These are phyloP conservation scores for Rhytidhysteron rufulum DNA, from an alignment of 2,329 filamentous ascomycete genomes.

Conservation along the genomic window DNA sequence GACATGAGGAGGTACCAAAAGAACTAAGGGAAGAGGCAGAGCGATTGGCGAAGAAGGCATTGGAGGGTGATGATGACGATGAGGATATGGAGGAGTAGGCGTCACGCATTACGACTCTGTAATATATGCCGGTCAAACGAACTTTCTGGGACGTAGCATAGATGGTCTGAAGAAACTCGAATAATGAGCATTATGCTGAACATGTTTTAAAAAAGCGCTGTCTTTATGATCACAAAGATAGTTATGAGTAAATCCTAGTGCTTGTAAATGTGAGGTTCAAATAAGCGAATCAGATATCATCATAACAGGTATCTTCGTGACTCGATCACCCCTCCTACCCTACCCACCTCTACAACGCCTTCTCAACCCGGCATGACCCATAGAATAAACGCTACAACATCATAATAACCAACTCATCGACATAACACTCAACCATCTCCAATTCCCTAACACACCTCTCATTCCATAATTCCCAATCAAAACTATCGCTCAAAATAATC, in stretches of 20 bases:
- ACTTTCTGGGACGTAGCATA: constrained; percentile 18
- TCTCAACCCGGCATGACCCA: too few species aligned
- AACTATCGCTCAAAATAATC: too few species aligned
- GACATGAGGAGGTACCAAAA: constrained; percentile 90
- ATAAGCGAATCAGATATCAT: too few species aligned
- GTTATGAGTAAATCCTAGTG: too few species aligned
- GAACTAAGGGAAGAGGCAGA: constrained; percentile 88
- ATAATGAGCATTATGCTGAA: constrained; percentile 10
- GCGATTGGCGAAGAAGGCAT: constrained; percentile 81
- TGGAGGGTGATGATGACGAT: constrained; percentile 80
- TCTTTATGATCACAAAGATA: too few species aligned
- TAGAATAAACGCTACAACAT: too few species aligned
- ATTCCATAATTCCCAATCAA: constrained; percentile 2
- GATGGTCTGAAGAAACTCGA: constrained; percentile 22
- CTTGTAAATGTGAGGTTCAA: too few species aligned
- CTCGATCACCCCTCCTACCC: too few species aligned
- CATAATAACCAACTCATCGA: neutral
- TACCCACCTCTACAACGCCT: too few species aligned
- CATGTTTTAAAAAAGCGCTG: neutral
- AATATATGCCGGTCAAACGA: constrained; percentile 12
- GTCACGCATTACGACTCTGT: constrained; percentile 7
- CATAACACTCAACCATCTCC: too few species aligned
- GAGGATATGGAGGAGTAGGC: constrained; percentile 87
- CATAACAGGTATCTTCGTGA: too few species aligned
- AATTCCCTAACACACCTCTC: too few species aligned